These are phyloP conservation scores for Neurospora sp. DNA, from an alignment of 495 filamentous ascomycete genomes.

Conservation along the genomic window DNA sequence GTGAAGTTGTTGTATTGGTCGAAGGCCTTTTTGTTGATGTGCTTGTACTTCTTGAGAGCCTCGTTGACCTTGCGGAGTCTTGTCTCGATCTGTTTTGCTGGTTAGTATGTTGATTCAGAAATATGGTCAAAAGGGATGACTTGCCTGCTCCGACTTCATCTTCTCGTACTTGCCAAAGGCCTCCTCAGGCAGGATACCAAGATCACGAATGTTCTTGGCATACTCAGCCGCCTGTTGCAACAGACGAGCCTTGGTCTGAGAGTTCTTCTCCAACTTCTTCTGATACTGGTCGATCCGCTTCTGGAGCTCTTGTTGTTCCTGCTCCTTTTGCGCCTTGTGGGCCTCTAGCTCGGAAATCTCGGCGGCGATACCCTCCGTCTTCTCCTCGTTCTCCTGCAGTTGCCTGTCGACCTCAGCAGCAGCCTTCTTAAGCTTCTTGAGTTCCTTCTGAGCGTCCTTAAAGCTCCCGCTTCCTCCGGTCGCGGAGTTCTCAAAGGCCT, in stretches of 20 bases:
- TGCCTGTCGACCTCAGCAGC: conserved; percentile 53
- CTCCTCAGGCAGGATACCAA: conserved; percentile 89
- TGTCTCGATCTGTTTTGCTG: conserved; percentile 51
- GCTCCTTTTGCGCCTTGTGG: conserved; percentile 54
- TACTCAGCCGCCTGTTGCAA: conserved; percentile 68
- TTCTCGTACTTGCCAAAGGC: conserved; percentile 86
- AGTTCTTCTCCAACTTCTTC: conserved; percentile 84
- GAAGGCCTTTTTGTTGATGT: conserved; percentile 99
- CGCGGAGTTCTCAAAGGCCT: conserved; percentile 58
- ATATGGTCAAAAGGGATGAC: conserved; percentile 3
- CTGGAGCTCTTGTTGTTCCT: conserved; percentile 62
- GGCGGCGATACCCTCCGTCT: conserved; percentile 54
- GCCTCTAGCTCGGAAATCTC: conserved; percentile 52
- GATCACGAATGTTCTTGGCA: conserved; percentile 76
- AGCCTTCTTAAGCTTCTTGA: conserved; percentile 60
- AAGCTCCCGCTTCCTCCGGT: conserved; percentile 53
- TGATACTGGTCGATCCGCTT: conserved; percentile 77
- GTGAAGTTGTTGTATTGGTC: conserved; percentile 98
- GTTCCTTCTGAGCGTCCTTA: conserved; percentile 70
- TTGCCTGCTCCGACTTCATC: conserved; percentile 61
- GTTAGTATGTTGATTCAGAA: conserved; percentile 10
- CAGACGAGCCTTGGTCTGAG: conserved; percentile 73
- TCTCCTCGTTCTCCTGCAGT: conserved; percentile 58
- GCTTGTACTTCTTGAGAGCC: conserved; percentile 85
- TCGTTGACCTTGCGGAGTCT: conserved; percentile 90